A percentile compares a stretch with the other conserved stretches of the same genome.
Evolutionary conservation across 2,329 filamentous ascomycete genomes (phyloP).

Genomic region (Canariomyces notabilis): DNA sequence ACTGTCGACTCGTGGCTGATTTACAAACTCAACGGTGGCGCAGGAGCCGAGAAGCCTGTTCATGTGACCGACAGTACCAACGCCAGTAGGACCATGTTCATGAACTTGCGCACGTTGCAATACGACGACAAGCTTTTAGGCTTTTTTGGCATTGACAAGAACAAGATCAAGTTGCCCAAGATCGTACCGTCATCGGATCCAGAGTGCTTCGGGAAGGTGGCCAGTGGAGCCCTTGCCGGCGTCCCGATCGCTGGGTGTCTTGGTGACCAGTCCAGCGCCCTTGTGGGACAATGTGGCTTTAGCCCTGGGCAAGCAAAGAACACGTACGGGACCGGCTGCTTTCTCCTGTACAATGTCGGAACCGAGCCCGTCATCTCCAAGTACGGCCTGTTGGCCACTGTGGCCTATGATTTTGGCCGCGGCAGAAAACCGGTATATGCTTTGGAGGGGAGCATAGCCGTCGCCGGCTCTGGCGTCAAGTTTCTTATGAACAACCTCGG

Average conservation of each 20-base stretch:
- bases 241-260: slow-evolving; percentile 75
- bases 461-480: slow-evolving; percentile 75
- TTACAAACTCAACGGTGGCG: slow-evolving; percentile 75
- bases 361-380: slow-evolving; percentile 78
- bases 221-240: slow-evolving; percentile 61
- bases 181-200: slow-evolving; percentile 77
- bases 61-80: slow-evolving; percentile 85
- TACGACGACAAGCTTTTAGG: slow-evolving; percentile 73
- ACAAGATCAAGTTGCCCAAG: slow-evolving; percentile 70
- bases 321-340: slow-evolving; percentile 86
- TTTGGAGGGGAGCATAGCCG: slow-evolving; percentile 77
- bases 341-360: slow-evolving; percentile 85
- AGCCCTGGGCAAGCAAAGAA: slow-evolving; percentile 79
- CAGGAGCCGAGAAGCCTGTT: slow-evolving; percentile 51
- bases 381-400: slow-evolving; percentile 77
- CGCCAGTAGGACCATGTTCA: slow-evolving; percentile 89
- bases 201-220: slow-evolving; percentile 65
- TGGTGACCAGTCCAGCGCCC: slow-evolving; percentile 79
- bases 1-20: slow-evolving; percentile 87
- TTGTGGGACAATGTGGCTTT: slow-evolving; percentile 84
- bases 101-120: slow-evolving; percentile 75
- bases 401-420: slow-evolving; percentile 75
- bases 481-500: slow-evolving; percentile 63
- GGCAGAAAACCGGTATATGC: slow-evolving; percentile 64
- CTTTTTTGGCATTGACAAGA: slow-evolving; percentile 68